Conservation (phyloP, 75 land plant genomes). For the Pinus albicaulis region DNA sequence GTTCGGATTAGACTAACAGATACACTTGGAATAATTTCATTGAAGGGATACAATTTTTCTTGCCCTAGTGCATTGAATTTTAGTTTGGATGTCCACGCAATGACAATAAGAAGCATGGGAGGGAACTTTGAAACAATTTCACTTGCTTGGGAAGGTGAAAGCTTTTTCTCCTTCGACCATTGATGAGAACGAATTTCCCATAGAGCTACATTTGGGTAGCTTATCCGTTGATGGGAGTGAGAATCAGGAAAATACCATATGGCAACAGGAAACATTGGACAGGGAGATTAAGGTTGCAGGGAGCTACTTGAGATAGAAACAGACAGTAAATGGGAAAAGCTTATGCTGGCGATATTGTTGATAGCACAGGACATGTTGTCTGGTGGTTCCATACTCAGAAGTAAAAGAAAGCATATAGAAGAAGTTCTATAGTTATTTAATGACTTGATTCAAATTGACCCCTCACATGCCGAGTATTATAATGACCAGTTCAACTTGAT, state of each 20-base stretch:
- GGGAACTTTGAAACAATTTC: background rate
- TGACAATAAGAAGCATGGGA: too few relatives aligned
- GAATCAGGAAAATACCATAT: constrained; percentile 14
- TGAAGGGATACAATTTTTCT: too few relatives aligned
- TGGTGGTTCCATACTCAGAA: constrained; percentile 1
- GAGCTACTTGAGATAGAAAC: constrained; percentile 60
- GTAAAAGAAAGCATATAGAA: too few relatives aligned
- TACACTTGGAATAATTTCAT: too few relatives aligned
- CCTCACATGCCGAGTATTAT: too few relatives aligned
- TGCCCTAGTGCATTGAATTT: too few relatives aligned
- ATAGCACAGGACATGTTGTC: constrained; percentile 41
- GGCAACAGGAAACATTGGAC: constrained; percentile 42
- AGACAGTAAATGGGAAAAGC: constrained; percentile 81
- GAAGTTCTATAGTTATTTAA: too few relatives aligned
- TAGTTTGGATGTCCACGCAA: too few relatives aligned
- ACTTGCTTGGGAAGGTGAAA: constrained; percentile 33
- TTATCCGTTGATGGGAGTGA: constrained; percentile 11
- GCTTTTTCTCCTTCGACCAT: constrained; percentile 7
- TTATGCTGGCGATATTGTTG: constrained; percentile 76
- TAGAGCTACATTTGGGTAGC: constrained; percentile 12
- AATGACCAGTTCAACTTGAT: too few relatives aligned
- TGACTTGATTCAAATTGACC: too few relatives aligned
- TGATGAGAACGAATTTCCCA: background rate
- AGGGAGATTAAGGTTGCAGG: constrained; percentile 57
- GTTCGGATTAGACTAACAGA: too few relatives aligned